Base-by-base conservation (phyloP, 2,329 filamentous ascomycete genomes). In the Colletotrichum tropicale region DNA sequence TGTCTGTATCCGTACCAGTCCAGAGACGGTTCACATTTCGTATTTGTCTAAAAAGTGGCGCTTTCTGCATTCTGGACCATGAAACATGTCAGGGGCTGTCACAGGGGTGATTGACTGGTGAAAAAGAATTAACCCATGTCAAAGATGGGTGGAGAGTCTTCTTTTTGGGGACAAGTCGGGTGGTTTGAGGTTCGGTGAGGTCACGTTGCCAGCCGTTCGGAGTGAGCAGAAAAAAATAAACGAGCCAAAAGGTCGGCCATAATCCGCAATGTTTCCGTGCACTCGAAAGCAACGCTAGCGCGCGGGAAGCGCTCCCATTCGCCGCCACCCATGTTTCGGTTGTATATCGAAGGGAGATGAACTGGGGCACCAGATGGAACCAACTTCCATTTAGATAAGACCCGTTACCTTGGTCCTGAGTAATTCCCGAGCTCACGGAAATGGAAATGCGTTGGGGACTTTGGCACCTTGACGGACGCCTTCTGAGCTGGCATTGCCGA, bases 11-110 rank as follows among this genome's bases (percentile, higher is more conserved):
- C 36, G 24, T 18, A 28, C 34, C 48, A 43, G 30, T 32, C 61
- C 36, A 43, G 21, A 66, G 7, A 24, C 5, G 62, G 32, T 36
- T 65, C 28, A 15, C 56, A 56, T 61, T 65, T 60, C 64, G 70
- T 75, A 75, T 71, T 71, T 71, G 64, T 60, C 64, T 65, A 73
- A 68, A 75, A 60, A 48, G 58, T 68, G 70, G 70, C 56, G 30
- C 74, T 26, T 24, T 28, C 64, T 69, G 55, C 70, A 55, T 61
- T 34, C 43, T 52, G 15, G 24, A 16, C 58, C 64, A 74, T 69
- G 74, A 75, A 75, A 73, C 74, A 69, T 36, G 55, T 24, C 43
- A 73, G 74, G 64, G 74, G 64, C 34, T 52, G 48, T 64, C 43
- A 43, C 65, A 36, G 34, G 62, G 64, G 66, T 48, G 32, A n/a